A percentile compares a stretch with the other conserved stretches of the same genome.
Evolutionary conservation across 306 rosid species (phyloP).

Genomic region (Cicer pinnatifidum): DNA sequence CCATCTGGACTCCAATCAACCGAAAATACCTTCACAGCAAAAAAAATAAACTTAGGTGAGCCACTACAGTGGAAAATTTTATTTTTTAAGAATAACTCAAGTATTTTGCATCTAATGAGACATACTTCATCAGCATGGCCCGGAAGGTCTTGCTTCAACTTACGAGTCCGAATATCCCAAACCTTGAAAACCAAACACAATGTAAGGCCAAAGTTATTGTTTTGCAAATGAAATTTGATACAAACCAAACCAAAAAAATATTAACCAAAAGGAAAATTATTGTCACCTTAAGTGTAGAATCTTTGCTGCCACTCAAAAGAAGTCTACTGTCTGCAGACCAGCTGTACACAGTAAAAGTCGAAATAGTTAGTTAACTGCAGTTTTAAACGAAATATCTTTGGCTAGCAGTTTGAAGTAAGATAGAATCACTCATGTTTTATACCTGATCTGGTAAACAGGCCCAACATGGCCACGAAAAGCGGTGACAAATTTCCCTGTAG

Average conservation of each 20-base stretch:
- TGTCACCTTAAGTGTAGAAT: slow-evolving; percentile 87
- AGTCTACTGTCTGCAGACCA: slow-evolving; percentile 99
- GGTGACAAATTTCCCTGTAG: slow-evolving; percentile 78
- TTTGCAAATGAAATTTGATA: slow-evolving; percentile 21
- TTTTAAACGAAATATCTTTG: slow-evolving; percentile 17
- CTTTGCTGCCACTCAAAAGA: slow-evolving; percentile 90
- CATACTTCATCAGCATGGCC: slow-evolving; percentile 95
- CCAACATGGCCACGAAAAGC: slow-evolving; percentile 94
- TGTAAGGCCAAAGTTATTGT: slow-evolving; percentile 12
- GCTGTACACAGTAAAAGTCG: slow-evolving; percentile 55
- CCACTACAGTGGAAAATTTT: neutral
- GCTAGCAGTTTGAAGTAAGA: slow-evolving; percentile 31
- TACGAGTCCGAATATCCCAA: slow-evolving; percentile 85
- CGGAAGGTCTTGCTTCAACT: slow-evolving; percentile 93
- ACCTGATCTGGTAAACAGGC: slow-evolving; percentile 95
- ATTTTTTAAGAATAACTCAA: neutral
- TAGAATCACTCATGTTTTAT: neutral
- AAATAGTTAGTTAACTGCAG: slow-evolving; percentile 38
- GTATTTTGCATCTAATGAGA: slow-evolving; percentile 12
- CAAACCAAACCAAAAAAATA: slow-evolving; percentile 26
- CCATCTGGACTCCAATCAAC: slow-evolving; percentile 99
- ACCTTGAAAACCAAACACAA: slow-evolving; percentile 56
- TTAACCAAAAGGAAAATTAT: neutral
- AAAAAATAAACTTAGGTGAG: slow-evolving; percentile 33
- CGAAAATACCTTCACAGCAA: slow-evolving; percentile 67